Conservation (phyloP, 768 basidiomycete species). For the Flagelloscypha sp. region DNA sequence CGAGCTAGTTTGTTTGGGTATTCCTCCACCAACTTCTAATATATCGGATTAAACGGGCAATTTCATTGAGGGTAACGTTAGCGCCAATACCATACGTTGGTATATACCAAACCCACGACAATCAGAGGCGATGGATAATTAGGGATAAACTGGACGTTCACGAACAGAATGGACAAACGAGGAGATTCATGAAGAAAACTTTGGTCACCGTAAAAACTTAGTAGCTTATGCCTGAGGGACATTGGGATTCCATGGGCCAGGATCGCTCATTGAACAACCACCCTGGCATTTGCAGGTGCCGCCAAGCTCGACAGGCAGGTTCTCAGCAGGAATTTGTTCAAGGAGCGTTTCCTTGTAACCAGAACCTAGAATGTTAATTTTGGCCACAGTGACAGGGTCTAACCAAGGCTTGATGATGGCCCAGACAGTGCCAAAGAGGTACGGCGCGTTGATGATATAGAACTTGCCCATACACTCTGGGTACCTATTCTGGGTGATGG, state of each 20-base stretch:
- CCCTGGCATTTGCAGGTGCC: conserved; percentile 70
- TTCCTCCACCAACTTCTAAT: no score
- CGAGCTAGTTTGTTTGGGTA: no score
- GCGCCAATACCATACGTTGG: no score
- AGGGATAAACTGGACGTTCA: no score
- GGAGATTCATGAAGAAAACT: no score
- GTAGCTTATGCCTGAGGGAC: neutral
- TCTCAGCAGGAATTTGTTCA: conserved; percentile 76
- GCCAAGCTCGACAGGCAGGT: conserved; percentile 80
- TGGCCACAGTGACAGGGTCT: conserved; percentile 89
- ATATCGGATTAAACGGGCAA: no score
- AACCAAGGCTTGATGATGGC: conserved; percentile 84
- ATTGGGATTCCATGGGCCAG: conserved; percentile 76
- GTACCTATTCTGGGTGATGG: conserved; percentile 85
- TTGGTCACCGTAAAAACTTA: no score
- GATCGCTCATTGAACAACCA: conserved; percentile 84
- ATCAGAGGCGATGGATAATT: no score
- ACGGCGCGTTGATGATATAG: conserved; percentile 97
- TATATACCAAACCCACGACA: no score
- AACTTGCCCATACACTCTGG: conserved; percentile 97
- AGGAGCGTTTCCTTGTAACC: conserved; percentile 69
- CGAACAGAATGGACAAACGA: no score
- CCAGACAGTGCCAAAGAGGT: conserved; percentile 88
- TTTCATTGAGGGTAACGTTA: no score
- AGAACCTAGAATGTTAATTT: conserved; percentile 84